Evolutionary conservation across 257 asterid genomes (phyloP), one percentile per base, ranked within the genome.

Genomic region (Solanum corneliomulleri): DNA sequence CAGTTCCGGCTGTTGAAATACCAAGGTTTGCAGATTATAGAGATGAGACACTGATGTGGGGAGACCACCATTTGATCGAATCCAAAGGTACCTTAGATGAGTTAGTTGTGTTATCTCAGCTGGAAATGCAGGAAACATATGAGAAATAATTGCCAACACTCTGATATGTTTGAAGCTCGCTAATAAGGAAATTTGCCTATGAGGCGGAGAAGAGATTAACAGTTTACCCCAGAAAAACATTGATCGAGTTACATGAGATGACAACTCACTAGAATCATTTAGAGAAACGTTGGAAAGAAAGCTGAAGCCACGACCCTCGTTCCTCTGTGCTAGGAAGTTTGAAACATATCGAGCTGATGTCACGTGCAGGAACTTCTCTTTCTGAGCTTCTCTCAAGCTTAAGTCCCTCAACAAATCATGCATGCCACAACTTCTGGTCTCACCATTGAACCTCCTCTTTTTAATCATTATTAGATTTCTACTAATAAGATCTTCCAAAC

Each of bases 71-170:
- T 83, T 21, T 82, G 41, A 87, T 78, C n/a, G 90, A 89, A 81
- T 49, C 85, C 85, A 84, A 89, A 88, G 89, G 82, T 84, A 89
- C 90, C 89, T 72, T 82, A 91, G 52, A 75, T 89, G 91, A 72
- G 89, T 16, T 29, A 88, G 86, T 35, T 39, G 83, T 7, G 86
- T 39, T 37, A 89, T 85, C 86, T 77, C 87, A 71, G 29, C 29
- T 2, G 93, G 91, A 45, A 91, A 91, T 39, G 85, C 70, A 52
- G 78, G 75, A 74, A 80, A 81, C 66, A 58, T 41, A 66, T 84
- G 80, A n/a, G 78, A 66, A 47, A 88, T 33, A 10, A 91, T 42
- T 23, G 87, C 89, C 85, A 91, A 81, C 39, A 91, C 88, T 88
- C 90, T 91, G 12, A 89, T 77, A 89, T 88, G 87, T 88, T 81